Evolutionary conservation across 495 filamentous ascomycete species (phyloP).

Genomic region (Xylaria curta): DNA sequence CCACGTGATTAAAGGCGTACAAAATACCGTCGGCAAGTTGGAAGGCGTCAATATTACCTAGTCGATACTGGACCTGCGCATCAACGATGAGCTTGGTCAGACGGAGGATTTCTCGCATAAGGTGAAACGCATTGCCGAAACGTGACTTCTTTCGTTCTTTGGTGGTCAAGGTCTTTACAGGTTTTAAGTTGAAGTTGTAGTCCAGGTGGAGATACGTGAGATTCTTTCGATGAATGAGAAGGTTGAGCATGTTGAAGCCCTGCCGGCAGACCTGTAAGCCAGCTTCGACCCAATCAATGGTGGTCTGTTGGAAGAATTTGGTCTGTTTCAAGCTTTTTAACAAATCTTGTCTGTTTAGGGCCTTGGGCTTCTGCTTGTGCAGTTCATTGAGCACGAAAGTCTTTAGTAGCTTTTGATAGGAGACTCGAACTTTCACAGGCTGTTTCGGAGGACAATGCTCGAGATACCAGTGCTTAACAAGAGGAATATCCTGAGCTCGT

Average conservation of each 20-base stretch:
- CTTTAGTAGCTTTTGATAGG: constrained; percentile 98
- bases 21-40: constrained; percentile 98
- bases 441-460: constrained; percentile 90
- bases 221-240: constrained; percentile 98
- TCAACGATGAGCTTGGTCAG: constrained; percentile 98
- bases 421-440: constrained; percentile 97
- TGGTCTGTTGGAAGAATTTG: constrained; percentile 99
- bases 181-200: constrained; percentile 99
- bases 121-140: constrained; percentile 98
- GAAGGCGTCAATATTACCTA: constrained; percentile 99
- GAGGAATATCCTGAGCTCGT: constrained; percentile 92
- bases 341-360: constrained; percentile 92
- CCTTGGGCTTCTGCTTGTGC: constrained; percentile 92
- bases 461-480: constrained; percentile 98
- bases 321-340: constrained; percentile 89
- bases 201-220: constrained; percentile 98
- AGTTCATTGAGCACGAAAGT: constrained; percentile 96
- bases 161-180: constrained; percentile 97
- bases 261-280: constrained; percentile 98
- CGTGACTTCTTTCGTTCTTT: constrained; percentile 99
- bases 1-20: constrained; percentile 99
- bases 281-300: constrained; percentile 99
- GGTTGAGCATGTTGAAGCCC: constrained; percentile 99
- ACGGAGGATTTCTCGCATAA: constrained; percentile 98
- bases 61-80: constrained; percentile 95